These are phyloP conservation scores for Botryococcus braunii DNA, from an alignment of 163 green algal genomes.

Conservation along the genomic window DNA sequence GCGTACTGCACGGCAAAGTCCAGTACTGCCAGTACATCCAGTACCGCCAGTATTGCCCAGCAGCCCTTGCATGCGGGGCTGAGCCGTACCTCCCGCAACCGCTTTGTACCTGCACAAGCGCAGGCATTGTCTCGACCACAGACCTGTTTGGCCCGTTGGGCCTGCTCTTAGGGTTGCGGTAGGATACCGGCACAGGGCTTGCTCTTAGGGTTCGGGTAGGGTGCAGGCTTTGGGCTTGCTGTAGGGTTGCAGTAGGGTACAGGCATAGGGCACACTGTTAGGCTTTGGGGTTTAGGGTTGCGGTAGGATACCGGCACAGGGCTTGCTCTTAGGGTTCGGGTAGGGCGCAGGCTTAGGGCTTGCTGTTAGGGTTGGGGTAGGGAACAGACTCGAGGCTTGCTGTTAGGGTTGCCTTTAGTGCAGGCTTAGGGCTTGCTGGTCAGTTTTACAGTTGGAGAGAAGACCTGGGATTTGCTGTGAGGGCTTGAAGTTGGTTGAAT, in stretches of 20 bases:
- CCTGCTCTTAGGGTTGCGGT: neutral
- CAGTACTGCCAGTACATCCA: neutral
- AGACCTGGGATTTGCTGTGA: neutral
- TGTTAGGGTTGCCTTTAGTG: too few species aligned
- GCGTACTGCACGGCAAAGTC: constrained; percentile 6
- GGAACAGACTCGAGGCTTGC: too few species aligned
- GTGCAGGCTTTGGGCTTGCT: too few species aligned
- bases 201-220: neutral
- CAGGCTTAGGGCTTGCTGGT: too few species aligned
- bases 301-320: too few species aligned
- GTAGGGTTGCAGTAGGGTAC: too few species aligned
- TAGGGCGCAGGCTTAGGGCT: neutral
- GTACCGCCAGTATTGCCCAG: neutral
- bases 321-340: neutral
- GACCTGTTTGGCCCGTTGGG: neutral
- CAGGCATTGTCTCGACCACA: neutral
- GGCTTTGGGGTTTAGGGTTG: too few species aligned
- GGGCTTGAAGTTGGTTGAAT: too few species aligned
- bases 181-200: neutral
- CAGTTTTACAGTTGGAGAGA: too few species aligned
- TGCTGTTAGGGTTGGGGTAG: neutral
- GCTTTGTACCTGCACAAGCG: neutral
- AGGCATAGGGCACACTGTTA: too few species aligned
- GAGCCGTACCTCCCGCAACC: neutral
- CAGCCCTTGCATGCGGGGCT: neutral